Conservation (phyloP, 2,329 filamentous ascomycete genomes). For the Ceratocystis variospora region DNA sequence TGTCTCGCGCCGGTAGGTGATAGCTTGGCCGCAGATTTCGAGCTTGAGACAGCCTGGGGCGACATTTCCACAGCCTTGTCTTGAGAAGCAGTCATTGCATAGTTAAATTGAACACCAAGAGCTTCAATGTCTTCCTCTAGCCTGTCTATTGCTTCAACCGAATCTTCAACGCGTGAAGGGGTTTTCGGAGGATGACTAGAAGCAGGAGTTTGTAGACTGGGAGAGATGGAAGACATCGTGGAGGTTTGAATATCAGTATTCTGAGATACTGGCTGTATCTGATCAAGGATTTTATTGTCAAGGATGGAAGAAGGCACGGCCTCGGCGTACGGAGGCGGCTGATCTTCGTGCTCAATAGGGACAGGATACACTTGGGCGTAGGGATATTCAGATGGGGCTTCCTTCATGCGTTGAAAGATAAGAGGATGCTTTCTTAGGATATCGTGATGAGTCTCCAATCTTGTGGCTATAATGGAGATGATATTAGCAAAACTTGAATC, state of each 20-base stretch:
- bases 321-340: conserved; percentile 19
- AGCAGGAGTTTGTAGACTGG: neutral
- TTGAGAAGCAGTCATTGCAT: conserved; percentile 21
- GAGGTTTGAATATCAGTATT: neutral
- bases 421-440: conserved; percentile 14
- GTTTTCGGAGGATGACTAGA: conserved; percentile 24
- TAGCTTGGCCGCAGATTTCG: neutral
- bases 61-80: neutral
- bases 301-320: conserved; percentile 16
- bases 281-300: neutral
- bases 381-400: conserved; percentile 11
- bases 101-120: conserved; percentile 25
- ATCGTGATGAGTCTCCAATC: conserved; percentile 15
- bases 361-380: conserved; percentile 17
- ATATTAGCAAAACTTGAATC: conserved; percentile 17
- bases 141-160: conserved; percentile 46
- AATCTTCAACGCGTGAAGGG: conserved; percentile 46
- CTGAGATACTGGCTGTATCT: neutral
- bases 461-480: conserved; percentile 15
- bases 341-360: conserved; percentile 19
- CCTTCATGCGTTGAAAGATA: conserved; percentile 11
- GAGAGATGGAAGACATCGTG: neutral
- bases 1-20: conserved; percentile 14
- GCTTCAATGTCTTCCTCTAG: conserved; percentile 49
- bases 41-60: neutral